A percentile compares a stretch with the other conserved stretches of the same genome.
phyloP scores from a whole-genome alignment of 768 basidiomycete genomes.

The Tricholoma terreum region DNA sequence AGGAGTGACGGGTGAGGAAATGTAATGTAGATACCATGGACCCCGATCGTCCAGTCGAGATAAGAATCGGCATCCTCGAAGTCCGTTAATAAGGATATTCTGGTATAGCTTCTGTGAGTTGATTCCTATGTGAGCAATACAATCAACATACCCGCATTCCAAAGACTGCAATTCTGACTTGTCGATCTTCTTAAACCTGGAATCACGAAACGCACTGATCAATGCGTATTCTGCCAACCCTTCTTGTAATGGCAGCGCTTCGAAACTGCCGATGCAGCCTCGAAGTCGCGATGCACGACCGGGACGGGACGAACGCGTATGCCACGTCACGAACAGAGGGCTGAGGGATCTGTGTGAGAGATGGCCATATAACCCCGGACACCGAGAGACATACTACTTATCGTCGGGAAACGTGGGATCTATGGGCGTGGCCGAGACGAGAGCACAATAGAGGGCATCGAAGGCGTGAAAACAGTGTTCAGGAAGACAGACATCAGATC shows the following conservation, averaged over 20 bases:
- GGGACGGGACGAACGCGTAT: slow-evolving; percentile 60
- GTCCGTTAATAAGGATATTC: slow-evolving; percentile 90
- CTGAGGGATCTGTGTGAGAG: slow-evolving; percentile 33
- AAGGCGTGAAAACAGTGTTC: slow-evolving; percentile 84
- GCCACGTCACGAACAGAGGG: slow-evolving; percentile 98
- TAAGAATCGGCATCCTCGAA: slow-evolving; percentile 84
- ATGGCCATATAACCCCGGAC: background rate
- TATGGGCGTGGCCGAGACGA: slow-evolving; percentile 56
- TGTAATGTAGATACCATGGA: slow-evolving; percentile 87
- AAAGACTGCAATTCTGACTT: slow-evolving; percentile 72
- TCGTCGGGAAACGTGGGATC: slow-evolving; percentile 65
- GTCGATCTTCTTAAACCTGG: slow-evolving; percentile 79
- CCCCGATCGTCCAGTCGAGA: slow-evolving; percentile 90
- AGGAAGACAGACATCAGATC: slow-evolving; percentile 51
- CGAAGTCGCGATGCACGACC: slow-evolving; percentile 65
- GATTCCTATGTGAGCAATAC: background rate
- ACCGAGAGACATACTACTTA: slow-evolving; percentile 64
- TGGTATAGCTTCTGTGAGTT: slow-evolving; percentile 25
- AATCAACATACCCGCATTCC: slow-evolving; percentile 78
- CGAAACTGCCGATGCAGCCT: slow-evolving; percentile 96
- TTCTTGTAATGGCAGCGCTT: slow-evolving; percentile 64
- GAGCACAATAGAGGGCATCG: slow-evolving; percentile 76
- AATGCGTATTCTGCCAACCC: slow-evolving; percentile 90
- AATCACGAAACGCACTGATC: slow-evolving; percentile 86
- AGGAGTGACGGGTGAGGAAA: slow-evolving; percentile 78